These are phyloP conservation scores for Nelumbo lutea DNA, from an alignment of 164 flowering plant genomes.

Conservation along the genomic window DNA sequence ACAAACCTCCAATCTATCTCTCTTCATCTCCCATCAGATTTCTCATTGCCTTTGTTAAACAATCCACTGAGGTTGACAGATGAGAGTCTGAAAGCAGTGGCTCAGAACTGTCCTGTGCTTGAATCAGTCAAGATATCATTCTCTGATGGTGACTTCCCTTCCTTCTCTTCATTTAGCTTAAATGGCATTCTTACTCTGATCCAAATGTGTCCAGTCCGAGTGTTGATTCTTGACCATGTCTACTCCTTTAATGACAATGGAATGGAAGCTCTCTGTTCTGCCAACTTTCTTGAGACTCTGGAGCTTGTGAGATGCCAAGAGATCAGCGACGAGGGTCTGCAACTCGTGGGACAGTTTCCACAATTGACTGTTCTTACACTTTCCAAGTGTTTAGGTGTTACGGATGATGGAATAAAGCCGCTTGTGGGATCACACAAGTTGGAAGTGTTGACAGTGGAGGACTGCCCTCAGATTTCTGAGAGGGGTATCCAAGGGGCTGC, in stretches of 20 bases:
- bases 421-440: slow-evolving; percentile 55
- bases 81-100: slow-evolving; percentile 59
- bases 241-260: slow-evolving; percentile 67
- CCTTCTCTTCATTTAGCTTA: slow-evolving; percentile 52
- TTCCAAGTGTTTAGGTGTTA: slow-evolving; percentile 62
- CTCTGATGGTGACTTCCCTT: slow-evolving; percentile 57
- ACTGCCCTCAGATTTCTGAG: slow-evolving; percentile 72
- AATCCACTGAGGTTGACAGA: slow-evolving; percentile 62
- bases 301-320: slow-evolving; percentile 81
- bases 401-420: slow-evolving; percentile 64
- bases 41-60: slow-evolving; percentile 46
- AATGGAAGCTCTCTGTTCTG: slow-evolving; percentile 74
- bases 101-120: slow-evolving; percentile 55
- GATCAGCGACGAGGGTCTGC: slow-evolving; percentile 69
- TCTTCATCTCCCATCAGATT: slow-evolving; percentile 67
- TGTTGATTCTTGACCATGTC: slow-evolving; percentile 61
- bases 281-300: slow-evolving; percentile 48
- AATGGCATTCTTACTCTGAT: slow-evolving; percentile 48
- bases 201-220: slow-evolving; percentile 54
- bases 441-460: slow-evolving; percentile 54
- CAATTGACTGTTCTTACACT: slow-evolving; percentile 35
- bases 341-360: slow-evolving; percentile 52
- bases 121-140: slow-evolving; percentile 63
- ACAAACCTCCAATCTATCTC: slow-evolving; percentile 59
- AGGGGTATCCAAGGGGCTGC: slow-evolving; percentile 70